A percentile compares a stretch with the other conserved stretches of the same genome.
phyloP scores from a whole-genome alignment of 1,284 basidiomycete genomes.

The Puccinia polysora region DNA sequence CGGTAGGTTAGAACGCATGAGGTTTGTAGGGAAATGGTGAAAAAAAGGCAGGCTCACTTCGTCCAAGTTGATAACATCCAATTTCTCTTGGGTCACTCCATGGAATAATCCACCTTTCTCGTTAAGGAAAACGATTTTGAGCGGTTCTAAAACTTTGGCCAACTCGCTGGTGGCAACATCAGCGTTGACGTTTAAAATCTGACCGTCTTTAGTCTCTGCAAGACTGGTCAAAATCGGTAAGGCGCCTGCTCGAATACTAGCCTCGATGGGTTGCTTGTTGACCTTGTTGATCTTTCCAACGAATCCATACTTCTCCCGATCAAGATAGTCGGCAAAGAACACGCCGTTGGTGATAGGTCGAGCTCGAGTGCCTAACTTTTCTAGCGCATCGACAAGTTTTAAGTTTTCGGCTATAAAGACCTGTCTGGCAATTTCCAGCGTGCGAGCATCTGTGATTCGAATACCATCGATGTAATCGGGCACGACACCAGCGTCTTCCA shows the following conservation, averaged over 20 bases:
- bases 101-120: slow-evolving; percentile 98
- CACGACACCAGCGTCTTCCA: slow-evolving; percentile 80
- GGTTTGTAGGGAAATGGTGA: slow-evolving; percentile 9
- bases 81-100: slow-evolving; percentile 87
- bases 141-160: slow-evolving; percentile 91
- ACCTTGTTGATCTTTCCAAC: slow-evolving; percentile 88
- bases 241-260: slow-evolving; percentile 85
- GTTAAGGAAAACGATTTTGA: slow-evolving; percentile 98
- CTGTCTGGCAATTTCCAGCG: slow-evolving; percentile 82
- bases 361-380: slow-evolving; percentile 84
- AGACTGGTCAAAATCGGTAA: slow-evolving; percentile 87
- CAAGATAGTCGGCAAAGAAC: slow-evolving; percentile 89
- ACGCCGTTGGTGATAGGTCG: slow-evolving; percentile 93
- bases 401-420: slow-evolving; percentile 94
- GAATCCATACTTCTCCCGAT: slow-evolving; percentile 86
- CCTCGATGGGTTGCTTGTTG: slow-evolving; percentile 90
- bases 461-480: slow-evolving; percentile 95
- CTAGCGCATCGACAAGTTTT: slow-evolving; percentile 80
- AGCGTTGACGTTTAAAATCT: slow-evolving; percentile 94
- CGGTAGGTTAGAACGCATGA: slow-evolving; percentile 1
- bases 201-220: slow-evolving; percentile 83
- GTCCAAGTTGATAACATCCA: slow-evolving; percentile 94
- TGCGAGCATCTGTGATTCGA: slow-evolving; percentile 86
- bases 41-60: slow-evolving; percentile 61
- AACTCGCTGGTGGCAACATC: slow-evolving; percentile 94